Conservation (phyloP, 306 rosid species). For the Pachyrhizus erosus region DNA sequence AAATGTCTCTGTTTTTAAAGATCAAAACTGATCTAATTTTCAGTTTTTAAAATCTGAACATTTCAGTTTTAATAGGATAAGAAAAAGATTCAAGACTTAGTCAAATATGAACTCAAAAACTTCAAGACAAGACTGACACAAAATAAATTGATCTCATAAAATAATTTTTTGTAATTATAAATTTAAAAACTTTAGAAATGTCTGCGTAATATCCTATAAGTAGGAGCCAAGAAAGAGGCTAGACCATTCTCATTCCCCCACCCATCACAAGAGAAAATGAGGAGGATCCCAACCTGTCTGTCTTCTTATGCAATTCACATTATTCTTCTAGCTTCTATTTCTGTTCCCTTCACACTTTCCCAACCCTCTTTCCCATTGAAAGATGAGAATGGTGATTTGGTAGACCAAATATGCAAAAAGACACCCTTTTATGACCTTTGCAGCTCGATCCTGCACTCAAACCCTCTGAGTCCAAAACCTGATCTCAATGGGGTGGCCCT, state of each 20-base stretch:
- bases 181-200: too few relatives aligned
- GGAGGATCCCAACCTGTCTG: neutral
- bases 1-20: too few relatives aligned
- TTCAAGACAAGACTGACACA: too few relatives aligned
- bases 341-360: constrained; percentile 11
- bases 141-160: too few relatives aligned
- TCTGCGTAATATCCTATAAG: too few relatives aligned
- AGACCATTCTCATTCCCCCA: neutral
- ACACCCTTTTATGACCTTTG: constrained; percentile 63
- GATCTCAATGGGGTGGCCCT: constrained; percentile 48
- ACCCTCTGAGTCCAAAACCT: constrained; percentile 47
- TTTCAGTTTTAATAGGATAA: too few relatives aligned
- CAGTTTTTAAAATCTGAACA: too few relatives aligned
- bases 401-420: constrained; percentile 50
- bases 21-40: too few relatives aligned
- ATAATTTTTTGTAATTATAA: too few relatives aligned
- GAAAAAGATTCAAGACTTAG: too few relatives aligned
- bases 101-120: too few relatives aligned
- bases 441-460: constrained; percentile 46
- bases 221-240: constrained; percentile 17
- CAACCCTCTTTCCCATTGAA: constrained; percentile 28
- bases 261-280: constrained; percentile 38
- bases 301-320: constrained; percentile 28
- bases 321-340: constrained; percentile 18
- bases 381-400: neutral